These are phyloP conservation scores for Prunus yedoensis DNA, from an alignment of 331 rosid species.

Conservation along the genomic window DNA sequence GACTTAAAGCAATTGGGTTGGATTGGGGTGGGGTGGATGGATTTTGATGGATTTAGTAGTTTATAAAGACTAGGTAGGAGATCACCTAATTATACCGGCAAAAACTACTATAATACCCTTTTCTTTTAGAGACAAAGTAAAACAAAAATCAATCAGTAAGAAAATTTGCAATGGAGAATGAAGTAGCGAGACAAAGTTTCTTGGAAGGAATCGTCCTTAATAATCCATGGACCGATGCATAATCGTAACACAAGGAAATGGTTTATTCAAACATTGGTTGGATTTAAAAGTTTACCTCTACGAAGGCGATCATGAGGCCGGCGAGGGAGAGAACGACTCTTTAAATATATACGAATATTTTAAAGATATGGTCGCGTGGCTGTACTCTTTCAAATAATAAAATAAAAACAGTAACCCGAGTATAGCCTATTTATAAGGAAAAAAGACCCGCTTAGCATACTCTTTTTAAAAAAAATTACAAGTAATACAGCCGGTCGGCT, in stretches of 20 bases:
- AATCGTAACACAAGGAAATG: background rate
- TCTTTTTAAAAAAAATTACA: too few relatives aligned
- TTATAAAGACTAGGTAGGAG: background rate
- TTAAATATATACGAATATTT: too few relatives aligned
- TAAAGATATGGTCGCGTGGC: fast-evolving
- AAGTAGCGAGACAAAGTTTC: background rate
- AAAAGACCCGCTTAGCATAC: too few relatives aligned
- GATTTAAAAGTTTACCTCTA: background rate
- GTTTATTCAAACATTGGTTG: background rate
- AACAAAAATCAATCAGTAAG: background rate
- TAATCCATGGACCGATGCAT: background rate
- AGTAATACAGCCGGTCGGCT: too few relatives aligned
- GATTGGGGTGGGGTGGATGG: background rate
- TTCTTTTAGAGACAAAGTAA: background rate
- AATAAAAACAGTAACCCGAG: too few relatives aligned
- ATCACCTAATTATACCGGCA: conserved; percentile 1
- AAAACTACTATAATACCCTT: conserved; percentile 6
- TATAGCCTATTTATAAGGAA: too few relatives aligned
- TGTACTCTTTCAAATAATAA: too few relatives aligned
- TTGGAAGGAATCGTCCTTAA: background rate
- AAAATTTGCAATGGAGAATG: background rate
- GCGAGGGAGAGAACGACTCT: too few relatives aligned
- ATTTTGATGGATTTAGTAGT: conserved; percentile 3
- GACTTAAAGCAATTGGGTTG: conserved; percentile 4
- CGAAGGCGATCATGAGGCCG: too few relatives aligned